These are phyloP conservation scores for Kwoniella pini DNA, from an alignment of 768 basidiomycete species.

Conservation along the genomic window DNA sequence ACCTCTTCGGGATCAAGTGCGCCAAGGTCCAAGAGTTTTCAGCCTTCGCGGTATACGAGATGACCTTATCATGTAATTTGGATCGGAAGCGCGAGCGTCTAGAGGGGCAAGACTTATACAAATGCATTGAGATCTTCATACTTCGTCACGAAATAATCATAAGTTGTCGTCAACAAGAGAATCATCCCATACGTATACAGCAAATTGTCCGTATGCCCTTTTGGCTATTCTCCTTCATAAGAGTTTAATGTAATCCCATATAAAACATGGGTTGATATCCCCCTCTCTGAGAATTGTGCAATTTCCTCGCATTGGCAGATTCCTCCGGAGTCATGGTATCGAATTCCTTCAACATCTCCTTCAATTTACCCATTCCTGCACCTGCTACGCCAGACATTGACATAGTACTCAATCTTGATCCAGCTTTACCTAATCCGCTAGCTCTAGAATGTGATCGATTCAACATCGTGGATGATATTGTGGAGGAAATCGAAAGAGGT, in stretches of 20 bases:
- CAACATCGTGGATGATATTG: constrained; percentile 7
- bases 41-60: no score
- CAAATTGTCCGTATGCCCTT: no score
- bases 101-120: no score
- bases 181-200: no score
- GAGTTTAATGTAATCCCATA: constrained; percentile 15
- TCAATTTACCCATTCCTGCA: constrained; percentile 49
- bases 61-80: no score
- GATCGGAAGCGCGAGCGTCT: no score
- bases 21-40: no score
- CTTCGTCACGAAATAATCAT: no score
- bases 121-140: no score
- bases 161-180: no score
- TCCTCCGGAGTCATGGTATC: constrained; percentile 37
- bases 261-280: constrained; percentile 23
- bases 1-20: no score
- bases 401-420: constrained; percentile 24
- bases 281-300: background rate
- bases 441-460: background rate
- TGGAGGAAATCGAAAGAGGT: constrained; percentile 1
- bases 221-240: background rate
- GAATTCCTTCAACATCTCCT: constrained; percentile 51
- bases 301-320: constrained; percentile 4
- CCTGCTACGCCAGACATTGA: constrained; percentile 41
- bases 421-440: constrained; percentile 5